These are phyloP conservation scores for Salvia sclarea DNA, from an alignment of 305 asterid species.

Conservation along the genomic window DNA sequence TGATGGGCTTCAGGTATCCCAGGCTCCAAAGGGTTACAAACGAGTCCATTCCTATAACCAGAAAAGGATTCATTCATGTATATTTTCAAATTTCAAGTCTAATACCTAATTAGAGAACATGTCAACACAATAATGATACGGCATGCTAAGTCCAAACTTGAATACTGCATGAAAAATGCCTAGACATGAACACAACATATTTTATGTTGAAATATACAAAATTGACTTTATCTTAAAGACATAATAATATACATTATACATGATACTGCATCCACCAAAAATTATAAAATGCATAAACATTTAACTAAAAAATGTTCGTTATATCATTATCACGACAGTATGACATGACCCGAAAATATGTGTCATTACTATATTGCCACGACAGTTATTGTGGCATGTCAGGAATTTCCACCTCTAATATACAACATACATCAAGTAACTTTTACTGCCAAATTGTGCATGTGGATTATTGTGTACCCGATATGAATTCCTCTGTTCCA, in stretches of 20 bases:
- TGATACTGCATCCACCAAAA: neutral
- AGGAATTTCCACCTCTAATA: neutral
- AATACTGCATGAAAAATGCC: neutral
- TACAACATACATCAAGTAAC: neutral
- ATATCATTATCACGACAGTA: neutral
- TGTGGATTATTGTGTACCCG: neutral
- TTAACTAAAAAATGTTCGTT: neutral
- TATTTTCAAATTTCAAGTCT: constrained; percentile 22
- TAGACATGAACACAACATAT: neutral
- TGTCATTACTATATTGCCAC: neutral
- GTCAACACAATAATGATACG: neutral
- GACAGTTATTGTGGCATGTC: neutral
- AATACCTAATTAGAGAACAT: neutral
- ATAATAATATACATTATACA: neutral
- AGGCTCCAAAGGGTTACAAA: constrained; percentile 39
- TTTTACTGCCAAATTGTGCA: neutral
- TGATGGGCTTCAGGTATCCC: constrained; percentile 39
- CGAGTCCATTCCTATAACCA: constrained; percentile 40
- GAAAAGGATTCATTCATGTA: constrained; percentile 16
- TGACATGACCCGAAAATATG: neutral
- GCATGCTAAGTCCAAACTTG: neutral
- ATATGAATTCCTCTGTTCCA: constrained; percentile 5
- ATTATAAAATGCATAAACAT: neutral
- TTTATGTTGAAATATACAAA: neutral
- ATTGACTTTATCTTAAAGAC: too few relatives aligned